phyloP scores from a whole-genome alignment of 2,329 filamentous ascomycete genomes.

The Diaporthe citriasiana region DNA sequence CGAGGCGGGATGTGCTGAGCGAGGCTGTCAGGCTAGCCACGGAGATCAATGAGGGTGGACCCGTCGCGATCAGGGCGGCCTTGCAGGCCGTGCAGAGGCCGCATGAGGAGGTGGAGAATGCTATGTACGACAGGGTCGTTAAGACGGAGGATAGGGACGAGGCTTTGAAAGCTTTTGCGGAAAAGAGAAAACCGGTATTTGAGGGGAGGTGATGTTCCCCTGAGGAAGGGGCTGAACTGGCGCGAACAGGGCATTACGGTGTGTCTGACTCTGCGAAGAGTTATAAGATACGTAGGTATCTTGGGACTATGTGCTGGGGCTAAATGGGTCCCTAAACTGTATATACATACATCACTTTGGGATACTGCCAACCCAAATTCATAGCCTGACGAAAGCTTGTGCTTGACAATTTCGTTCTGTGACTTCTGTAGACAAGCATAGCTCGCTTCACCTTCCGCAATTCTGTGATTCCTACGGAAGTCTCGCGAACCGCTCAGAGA shows the following conservation, averaged over 20 bases:
- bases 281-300: not conserved
- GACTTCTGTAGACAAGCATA: not conserved
- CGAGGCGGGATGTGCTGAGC: slow-evolving; percentile 77
- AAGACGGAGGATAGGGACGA: slow-evolving; percentile 89
- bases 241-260: too few species aligned
- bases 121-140: slow-evolving; percentile 87
- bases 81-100: slow-evolving; percentile 83
- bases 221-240: too few species aligned
- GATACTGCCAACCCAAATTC: not conserved
- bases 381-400: not conserved
- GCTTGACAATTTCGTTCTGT: not conserved
- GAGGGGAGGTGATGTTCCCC: slow-evolving; percentile 56
- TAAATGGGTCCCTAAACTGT: not conserved
- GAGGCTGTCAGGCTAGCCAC: slow-evolving; percentile 84
- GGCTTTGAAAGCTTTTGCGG: slow-evolving; percentile 85
- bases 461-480: not conserved
- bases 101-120: slow-evolving; percentile 84
- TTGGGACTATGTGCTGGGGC: not conserved
- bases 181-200: slow-evolving; percentile 73
- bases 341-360: not conserved
- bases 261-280: not conserved
- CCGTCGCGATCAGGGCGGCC: slow-evolving; percentile 84
- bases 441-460: too few species aligned
- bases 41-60: slow-evolving; percentile 87
- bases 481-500: not conserved